Evolutionary conservation across 164 flowering plant genomes (phyloP), one percentile per base, ranked within the genome.

Genomic region (Warburgia ugandensis): DNA sequence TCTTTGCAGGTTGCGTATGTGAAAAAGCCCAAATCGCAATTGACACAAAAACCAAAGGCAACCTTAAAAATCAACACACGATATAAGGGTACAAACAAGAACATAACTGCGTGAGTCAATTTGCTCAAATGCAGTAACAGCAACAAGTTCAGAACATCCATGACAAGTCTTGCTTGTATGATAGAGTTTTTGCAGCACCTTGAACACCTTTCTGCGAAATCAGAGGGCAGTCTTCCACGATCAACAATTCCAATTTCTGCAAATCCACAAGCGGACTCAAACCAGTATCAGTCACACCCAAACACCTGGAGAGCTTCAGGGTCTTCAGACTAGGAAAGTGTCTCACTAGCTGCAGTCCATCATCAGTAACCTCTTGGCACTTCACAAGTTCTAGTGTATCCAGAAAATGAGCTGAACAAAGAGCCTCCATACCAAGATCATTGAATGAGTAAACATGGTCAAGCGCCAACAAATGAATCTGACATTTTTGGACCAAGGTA

Each of bases 281-380:
- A 25, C 96, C 96, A 29, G 75, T 75, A 61, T 82, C 81, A 0
- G 83, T 75, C 33, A 88, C 70, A 29, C 90, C 90, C 47, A 80
- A 64, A 62, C 94, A 84, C 71, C 75, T 80, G 47, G 58, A 56
- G 20, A 88, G 59, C 59, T 72, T 66, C 33, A 87, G 55, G 25
- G 52, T 48, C 2, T 52, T 22, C 55, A 88, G 45, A 16, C 27
- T 50, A 0, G 84, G 80, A 51, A 76, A 78, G 29, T 75, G 82
- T n/a, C 59, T 49, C 2, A 72, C 81, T 51, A 66, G 79, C 63
- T 74, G 77, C 56, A 84, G 57, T 21, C 94, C 94, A 14, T 82
- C 86, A 50, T 88, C 94, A 19, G 71, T 80, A 17, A 87, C 62
- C 61, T 84, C 94, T 64, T 82, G 90, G 72, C 96, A 87, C 52